A percentile compares a stretch with the other conserved stretches of the same genome.
Conservation (phyloP, 2,329 filamentous ascomycete species). For the Colletotrichum shisoi region DNA sequence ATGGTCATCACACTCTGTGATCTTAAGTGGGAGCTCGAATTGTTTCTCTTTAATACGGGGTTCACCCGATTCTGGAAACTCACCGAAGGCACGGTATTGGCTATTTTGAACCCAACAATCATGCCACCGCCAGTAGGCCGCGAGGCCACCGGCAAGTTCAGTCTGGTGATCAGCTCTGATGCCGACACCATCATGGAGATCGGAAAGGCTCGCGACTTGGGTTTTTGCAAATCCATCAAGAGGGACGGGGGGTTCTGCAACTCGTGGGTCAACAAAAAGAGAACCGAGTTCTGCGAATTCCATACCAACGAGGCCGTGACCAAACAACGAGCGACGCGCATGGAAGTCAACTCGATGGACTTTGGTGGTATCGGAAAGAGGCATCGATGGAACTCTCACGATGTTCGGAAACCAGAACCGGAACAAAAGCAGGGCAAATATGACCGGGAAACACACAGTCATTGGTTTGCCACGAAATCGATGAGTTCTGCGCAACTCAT, state of each 20-base stretch:
- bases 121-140: conserved; percentile 83
- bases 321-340: conserved; percentile 69
- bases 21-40: conserved; percentile 86
- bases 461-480: conserved; percentile 61
- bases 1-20: conserved; percentile 92
- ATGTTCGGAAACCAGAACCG: conserved; percentile 46
- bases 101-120: conserved; percentile 88
- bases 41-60: conserved; percentile 90
- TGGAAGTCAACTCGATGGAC: conserved; percentile 80
- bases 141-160: conserved; percentile 83
- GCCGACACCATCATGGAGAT: conserved; percentile 91
- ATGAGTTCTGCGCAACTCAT: conserved; percentile 68
- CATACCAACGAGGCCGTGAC: conserved; percentile 84
- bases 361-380: conserved; percentile 48
- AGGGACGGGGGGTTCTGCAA: conserved; percentile 84
- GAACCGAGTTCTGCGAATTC: conserved; percentile 91
- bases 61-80: conserved; percentile 95
- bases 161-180: conserved; percentile 82
- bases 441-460: conserved; percentile 66
- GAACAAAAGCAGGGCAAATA: conserved; percentile 55
- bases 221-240: conserved; percentile 84
- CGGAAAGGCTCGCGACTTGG: conserved; percentile 82
- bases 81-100: conserved; percentile 87
- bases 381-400: conserved; percentile 30
- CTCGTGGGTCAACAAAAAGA: conserved; percentile 85